Percentiles rank a stretch among this genome's conserved stretches.
phyloP scores from a whole-genome alignment of 495 filamentous ascomycete species.

The Neurospora hispaniola region DNA sequence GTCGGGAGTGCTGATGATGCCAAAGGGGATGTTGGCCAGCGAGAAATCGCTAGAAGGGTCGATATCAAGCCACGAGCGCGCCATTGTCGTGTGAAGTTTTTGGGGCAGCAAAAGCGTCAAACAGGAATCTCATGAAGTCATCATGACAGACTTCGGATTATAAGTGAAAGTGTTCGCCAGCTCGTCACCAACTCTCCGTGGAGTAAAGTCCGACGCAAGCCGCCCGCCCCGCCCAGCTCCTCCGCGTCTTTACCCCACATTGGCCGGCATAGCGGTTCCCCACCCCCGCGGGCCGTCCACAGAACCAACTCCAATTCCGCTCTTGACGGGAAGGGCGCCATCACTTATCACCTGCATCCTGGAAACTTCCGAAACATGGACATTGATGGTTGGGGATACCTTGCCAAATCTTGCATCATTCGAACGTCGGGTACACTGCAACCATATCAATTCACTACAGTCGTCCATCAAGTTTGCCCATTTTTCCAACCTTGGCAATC shows the following conservation, averaged over 20 bases:
- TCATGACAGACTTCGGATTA: background rate
- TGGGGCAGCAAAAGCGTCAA: background rate
- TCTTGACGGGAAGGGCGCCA: background rate
- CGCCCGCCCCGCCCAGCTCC: background rate
- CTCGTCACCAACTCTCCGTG: background rate
- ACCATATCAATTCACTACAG: background rate
- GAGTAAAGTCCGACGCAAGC: background rate
- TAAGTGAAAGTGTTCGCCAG: background rate
- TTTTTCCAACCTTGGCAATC: background rate
- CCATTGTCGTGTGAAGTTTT: constrained; percentile 7
- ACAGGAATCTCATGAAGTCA: background rate
- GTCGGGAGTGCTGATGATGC: constrained; percentile 59
- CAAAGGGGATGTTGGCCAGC: constrained; percentile 84
- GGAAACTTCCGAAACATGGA: background rate
- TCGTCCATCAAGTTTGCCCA: too few species aligned
- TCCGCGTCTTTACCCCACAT: background rate
- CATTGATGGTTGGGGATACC: background rate
- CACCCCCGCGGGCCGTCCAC: background rate
- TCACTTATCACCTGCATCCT: background rate
- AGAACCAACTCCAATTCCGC: background rate
- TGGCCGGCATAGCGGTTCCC: background rate
- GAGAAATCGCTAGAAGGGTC: constrained; percentile 51
- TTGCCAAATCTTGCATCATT: background rate
- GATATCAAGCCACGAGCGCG: constrained; percentile 27
- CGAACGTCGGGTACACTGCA: background rate